phyloP scores from a whole-genome alignment of 2,329 filamentous ascomycete genomes.

The Fusarium aywerte region DNA sequence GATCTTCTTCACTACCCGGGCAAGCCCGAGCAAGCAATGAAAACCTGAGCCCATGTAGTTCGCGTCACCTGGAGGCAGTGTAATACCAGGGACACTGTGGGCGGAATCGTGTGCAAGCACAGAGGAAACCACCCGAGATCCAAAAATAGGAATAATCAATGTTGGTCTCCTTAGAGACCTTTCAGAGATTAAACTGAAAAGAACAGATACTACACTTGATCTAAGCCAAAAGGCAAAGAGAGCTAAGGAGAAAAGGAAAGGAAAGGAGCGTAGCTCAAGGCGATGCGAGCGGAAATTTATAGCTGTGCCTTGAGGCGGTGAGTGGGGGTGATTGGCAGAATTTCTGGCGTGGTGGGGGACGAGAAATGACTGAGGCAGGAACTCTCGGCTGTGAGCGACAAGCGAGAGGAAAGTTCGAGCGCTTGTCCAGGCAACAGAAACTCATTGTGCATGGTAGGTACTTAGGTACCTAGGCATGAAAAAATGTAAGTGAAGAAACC shows the following conservation, averaged over 20 bases:
- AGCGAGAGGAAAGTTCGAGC: background rate
- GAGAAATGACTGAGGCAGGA: conserved; percentile 20
- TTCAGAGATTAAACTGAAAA: conserved; percentile 98
- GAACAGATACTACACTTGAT: conserved; percentile 98
- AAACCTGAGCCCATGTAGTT: conserved; percentile 47
- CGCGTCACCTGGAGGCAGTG: conserved; percentile 56
- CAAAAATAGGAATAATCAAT: conserved; percentile 81
- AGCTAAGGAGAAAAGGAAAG: conserved; percentile 54
- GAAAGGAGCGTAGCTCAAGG: conserved; percentile 28
- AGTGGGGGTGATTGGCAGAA: conserved; percentile 44
- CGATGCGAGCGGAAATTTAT: conserved; percentile 38
- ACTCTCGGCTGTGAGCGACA: background rate
- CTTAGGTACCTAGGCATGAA: too few species aligned
- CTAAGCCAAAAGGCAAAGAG: conserved; percentile 74
- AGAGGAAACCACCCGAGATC: conserved; percentile 48
- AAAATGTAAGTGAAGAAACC: background rate
- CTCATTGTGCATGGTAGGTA: background rate
- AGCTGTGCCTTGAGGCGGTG: conserved; percentile 42
- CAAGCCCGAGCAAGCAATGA: conserved; percentile 52
- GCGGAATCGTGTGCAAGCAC: conserved; percentile 52
- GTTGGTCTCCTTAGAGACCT: conserved; percentile 76
- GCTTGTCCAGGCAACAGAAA: background rate
- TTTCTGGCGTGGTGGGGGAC: conserved; percentile 20
- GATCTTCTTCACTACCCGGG: conserved; percentile 50
- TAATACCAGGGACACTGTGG: conserved; percentile 56